phyloP scores from a whole-genome alignment of 169 alveolate species.

The Amoebophrya sp. region DNA sequence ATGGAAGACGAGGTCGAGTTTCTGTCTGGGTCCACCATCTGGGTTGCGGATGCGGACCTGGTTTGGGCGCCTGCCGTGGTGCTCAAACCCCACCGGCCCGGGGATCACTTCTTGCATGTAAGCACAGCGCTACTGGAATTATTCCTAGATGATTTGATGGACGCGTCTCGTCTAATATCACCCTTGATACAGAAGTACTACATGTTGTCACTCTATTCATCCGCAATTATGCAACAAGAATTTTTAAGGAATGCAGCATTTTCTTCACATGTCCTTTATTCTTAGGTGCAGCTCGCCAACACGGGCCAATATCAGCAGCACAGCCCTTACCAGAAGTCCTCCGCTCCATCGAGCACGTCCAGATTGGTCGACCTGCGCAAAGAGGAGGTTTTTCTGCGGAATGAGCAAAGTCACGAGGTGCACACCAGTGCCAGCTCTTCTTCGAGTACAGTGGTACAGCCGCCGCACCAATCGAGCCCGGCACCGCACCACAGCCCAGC shows the following conservation, averaged over 20 bases:
- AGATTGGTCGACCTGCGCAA: background rate
- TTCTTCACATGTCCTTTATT: too few species aligned
- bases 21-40: background rate
- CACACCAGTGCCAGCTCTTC: background rate
- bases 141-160: too few species aligned
- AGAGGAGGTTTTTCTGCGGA: background rate
- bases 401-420: background rate
- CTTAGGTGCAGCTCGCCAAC: too few species aligned
- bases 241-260: too few species aligned
- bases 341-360: too few species aligned
- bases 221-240: too few species aligned
- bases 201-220: too few species aligned
- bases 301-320: too few species aligned
- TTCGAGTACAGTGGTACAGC: background rate
- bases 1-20: background rate
- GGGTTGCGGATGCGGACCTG: background rate
- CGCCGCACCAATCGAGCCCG: background rate
- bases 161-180: too few species aligned
- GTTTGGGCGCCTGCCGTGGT: background rate
- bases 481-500: background rate
- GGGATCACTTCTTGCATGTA: background rate
- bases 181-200: too few species aligned
- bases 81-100: background rate
- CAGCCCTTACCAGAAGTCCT: too few species aligned
- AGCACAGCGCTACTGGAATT: too few species aligned